A percentile compares a stretch with the other conserved stretches of the same genome.
These are phyloP conservation scores for Thermothelomyces thermophilus DNA, from an alignment of 2,329 filamentous ascomycete species.

Conservation along the genomic window DNA sequence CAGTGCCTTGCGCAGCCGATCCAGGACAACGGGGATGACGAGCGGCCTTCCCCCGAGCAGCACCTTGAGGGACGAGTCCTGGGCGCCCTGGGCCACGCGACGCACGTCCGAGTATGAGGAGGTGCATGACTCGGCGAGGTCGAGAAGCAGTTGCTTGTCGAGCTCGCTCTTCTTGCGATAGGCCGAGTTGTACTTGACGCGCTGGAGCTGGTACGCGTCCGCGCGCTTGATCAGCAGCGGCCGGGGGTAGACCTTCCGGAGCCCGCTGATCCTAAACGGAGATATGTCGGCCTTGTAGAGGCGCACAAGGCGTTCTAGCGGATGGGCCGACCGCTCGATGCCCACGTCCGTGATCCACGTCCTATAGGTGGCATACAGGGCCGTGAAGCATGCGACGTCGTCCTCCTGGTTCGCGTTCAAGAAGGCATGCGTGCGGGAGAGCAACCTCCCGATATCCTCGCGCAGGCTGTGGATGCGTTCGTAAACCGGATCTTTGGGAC, in stretches of 20 bases:
- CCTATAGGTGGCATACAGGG: conserved; percentile 83
- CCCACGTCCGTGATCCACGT: conserved; percentile 98
- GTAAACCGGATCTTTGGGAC: conserved; percentile 58
- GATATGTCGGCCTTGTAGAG: conserved; percentile 81
- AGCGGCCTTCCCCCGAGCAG: conserved; percentile 81
- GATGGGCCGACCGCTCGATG: conserved; percentile 89
- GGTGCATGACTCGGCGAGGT: conserved; percentile 82
- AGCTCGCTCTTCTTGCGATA: conserved; percentile 84
- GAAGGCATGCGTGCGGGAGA: conserved; percentile 82
- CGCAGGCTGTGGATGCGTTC: conserved; percentile 72
- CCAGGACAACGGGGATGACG: conserved; percentile 81
- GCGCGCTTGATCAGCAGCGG: conserved; percentile 88
- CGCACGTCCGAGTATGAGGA: conserved; percentile 93
- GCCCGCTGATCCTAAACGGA: conserved; percentile 88
- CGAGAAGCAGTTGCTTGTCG: conserved; percentile 75
- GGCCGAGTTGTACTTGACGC: conserved; percentile 88
- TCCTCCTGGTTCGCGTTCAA: conserved; percentile 81
- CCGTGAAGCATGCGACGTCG: conserved; percentile 91
- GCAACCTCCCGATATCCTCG: conserved; percentile 68
- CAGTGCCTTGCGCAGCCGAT: conserved; percentile 70
- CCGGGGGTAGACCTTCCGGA: conserved; percentile 86
- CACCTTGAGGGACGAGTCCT: conserved; percentile 88
- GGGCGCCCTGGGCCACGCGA: conserved; percentile 84
- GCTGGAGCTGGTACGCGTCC: conserved; percentile 88
- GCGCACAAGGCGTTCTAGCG: conserved; percentile 77